Evolutionary conservation across 345 rosid genomes (phyloP), one percentile per base, ranked within the genome.

Genomic region (Cardiospermum halicacabum): DNA sequence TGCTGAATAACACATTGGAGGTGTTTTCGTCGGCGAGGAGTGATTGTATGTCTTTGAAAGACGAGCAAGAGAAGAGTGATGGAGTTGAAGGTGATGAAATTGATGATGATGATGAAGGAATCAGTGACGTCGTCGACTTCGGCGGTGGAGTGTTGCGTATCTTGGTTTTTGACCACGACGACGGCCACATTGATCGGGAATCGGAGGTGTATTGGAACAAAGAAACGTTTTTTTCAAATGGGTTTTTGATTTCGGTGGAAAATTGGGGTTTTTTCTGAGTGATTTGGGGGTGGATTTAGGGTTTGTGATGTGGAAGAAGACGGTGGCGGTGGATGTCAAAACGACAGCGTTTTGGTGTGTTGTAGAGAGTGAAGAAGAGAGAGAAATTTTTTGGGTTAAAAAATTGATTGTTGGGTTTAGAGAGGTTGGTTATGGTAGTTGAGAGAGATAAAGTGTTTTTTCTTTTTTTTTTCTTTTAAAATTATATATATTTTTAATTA

Each of bases 131-230:
- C 19, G 60, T 45, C n/a, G 22, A 47, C 7, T 21, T 12, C 24
- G 51, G 19, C 19, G 51, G 51, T 24, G 11, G 66, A 1, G 72
- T 62, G 62, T 72, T 75, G 76, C 70, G 82, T 77, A 79, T 73
- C 72, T 73, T 74, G 34, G 98, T 72, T 81, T 84, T 84, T 21
- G 74, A 74, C 89, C 92, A 78, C 84, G 82, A 78, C 84, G 85
- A 84, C 81, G 88, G 87, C 98, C 98, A 92, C 98, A 92, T 92
- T 77, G 82, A 80, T 72, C 68, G 61, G 55, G 57, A 42, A 57
- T 40, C 62, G 60, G 64, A 22, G 24, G n/a, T 18, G n/a, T 7
- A 34, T 16, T 21, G 1, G 5, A 31, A 32, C 1, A 7, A n/a
- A 26, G 51, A 62, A 51, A 21, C 12, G 30, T 26, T 31, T 25